Percentiles rank a stretch among this genome's conserved stretches.
Conservation (phyloP, 1,284 basidiomycete species). For the Tylopilus orsonianus region DNA sequence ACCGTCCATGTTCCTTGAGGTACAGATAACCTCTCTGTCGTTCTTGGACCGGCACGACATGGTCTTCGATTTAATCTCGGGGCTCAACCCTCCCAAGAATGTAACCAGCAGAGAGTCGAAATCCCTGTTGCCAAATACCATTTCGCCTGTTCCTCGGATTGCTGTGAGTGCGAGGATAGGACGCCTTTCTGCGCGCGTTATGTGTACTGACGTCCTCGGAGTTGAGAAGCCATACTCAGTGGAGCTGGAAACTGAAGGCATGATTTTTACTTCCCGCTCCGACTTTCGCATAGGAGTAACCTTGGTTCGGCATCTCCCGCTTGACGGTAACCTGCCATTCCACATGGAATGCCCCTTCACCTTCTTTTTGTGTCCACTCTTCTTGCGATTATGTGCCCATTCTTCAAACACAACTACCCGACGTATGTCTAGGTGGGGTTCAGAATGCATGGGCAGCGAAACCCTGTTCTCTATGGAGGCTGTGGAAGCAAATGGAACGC, state of each 20-base stretch:
- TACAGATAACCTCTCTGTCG: conserved; percentile 47
- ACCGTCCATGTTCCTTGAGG: conserved; percentile 52
- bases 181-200: conserved; percentile 46
- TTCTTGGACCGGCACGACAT: conserved; percentile 53
- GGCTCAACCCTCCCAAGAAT: conserved; percentile 24
- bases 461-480: conserved; percentile 59
- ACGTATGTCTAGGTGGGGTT: conserved; percentile 31
- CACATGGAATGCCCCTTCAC: conserved; percentile 39
- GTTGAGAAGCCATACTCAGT: conserved; percentile 45
- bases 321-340: conserved; percentile 35
- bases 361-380: conserved; percentile 43
- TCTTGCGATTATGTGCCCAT: conserved; percentile 44
- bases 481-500: conserved; percentile 46
- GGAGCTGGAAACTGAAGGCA: conserved; percentile 52
- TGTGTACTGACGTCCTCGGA: conserved; percentile 40
- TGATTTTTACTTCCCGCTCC: conserved; percentile 39
- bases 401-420: conserved; percentile 19
- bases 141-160: conserved; percentile 53
- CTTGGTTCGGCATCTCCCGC: conserved; percentile 14
- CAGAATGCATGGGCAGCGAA: conserved; percentile 41
- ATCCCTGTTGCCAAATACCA: conserved; percentile 32
- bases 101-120: conserved; percentile 12
- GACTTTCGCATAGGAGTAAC: conserved; percentile 30
- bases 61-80: conserved; percentile 39
- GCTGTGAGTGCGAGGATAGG: conserved; percentile 49